Base-by-base conservation (phyloP, 805 yeast species). In the Pichia rugopelliculosa region DNA sequence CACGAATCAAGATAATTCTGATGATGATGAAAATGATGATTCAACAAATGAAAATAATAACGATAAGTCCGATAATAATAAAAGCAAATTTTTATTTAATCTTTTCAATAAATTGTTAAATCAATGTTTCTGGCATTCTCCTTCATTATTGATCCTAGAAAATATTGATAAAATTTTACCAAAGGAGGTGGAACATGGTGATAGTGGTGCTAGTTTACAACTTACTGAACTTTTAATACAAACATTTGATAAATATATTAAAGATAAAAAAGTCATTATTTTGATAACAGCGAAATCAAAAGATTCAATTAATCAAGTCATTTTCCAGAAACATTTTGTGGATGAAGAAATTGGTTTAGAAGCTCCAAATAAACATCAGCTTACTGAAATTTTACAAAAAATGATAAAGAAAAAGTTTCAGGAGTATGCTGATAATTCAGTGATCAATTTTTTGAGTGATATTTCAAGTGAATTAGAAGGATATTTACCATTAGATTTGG, bases 401-500 rank as follows among this genome's bases (percentile, higher is more conserved):
- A 64, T 13, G 48, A 54, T 25, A 57, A 56, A 24, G 37, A 64
- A n/a, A 20, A 40, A 11, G 20, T 53, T 43, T 38, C 36, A 51
- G 3, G 57, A 56, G 0, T 34, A 49, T 1, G 61, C 74, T 23
- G 71, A 75, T 30, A 65, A 57, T 6, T n/a, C 26, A 15, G 13
- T 60, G 4, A 68, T 3, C 5, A 25, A 79, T 48, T 70, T 75
- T 39, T 48, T 75, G 11, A 65, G 74, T 23, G 83, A 80, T 53
- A 64, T 83, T 26, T 73, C 83, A 0, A 64, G 77, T 34, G 91
- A 82, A 45, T 85, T 96, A 0, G 98, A 91, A 56, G 98, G 98
- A 0, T 91, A 83, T 61, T 76, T 87, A 25, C 95, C 97, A 0
- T 79, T 80, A 23, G 99, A 91, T 62, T 61, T 91, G 49, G 78